Evolutionary conservation across 179 eudicot species (phyloP), one percentile per base, ranked within the genome.

Genomic region (Spergularia azorica): DNA sequence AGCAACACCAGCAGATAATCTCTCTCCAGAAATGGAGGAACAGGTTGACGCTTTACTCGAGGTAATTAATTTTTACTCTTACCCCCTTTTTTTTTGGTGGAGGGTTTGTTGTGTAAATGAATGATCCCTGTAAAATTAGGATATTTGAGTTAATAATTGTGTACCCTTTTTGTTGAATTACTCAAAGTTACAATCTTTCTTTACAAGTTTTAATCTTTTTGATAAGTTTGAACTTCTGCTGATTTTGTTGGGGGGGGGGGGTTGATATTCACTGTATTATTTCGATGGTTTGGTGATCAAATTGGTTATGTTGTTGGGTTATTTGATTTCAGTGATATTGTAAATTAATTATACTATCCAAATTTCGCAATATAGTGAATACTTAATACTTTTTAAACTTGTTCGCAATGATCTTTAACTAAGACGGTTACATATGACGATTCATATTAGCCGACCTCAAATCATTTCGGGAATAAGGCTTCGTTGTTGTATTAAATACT

Each of bases 21-120:
- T 73, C 64, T 36, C 82, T 39, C 36, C 36, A 10, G 63, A 77
- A 67, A 83, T 83, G 32, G 79, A 74, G 65, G 88, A 85, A 11
- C 69, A 83, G 39, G 61, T 83, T 67, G 84, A 85, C 6, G 70
- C 78, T 14, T 76, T 83, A 63, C 84, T 85, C 38, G 86, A 85
- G 88, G 88, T 85, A 58, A 60, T 26, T 21, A 20, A 26, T 26
- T 26, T 26, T 63, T 56, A 2, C 18, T 36, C 20, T 12, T 48
- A 63, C 21, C 2, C 3, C 2, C 1, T 26, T 54, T 64, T 6
- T 36, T 10, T 9, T 11, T 51, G 6, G 3, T 6, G 9, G 10
- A 8, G n/a, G 52, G 12, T 12, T 54, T 13, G 8, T 32, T 63
- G 15, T 52, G 6, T 32, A 14, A 55, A 75, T 36, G 38, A 66